Evolutionary conservation across 179 eudicot species (phyloP).

Genomic region (Actinidia chinensis): DNA sequence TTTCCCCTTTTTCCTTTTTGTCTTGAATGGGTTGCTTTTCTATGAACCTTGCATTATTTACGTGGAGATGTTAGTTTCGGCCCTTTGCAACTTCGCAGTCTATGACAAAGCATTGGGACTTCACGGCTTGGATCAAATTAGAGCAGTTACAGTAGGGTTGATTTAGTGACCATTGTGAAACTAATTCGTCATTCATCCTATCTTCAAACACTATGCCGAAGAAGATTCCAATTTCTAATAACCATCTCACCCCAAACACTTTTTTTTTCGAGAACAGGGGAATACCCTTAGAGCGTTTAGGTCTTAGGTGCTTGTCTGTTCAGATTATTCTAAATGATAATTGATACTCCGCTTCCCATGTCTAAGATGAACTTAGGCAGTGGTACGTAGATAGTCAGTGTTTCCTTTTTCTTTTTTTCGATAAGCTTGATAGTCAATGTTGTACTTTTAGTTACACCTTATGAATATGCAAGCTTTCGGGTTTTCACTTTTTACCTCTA

Average conservation of each 20-base stretch:
- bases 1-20: too few species aligned
- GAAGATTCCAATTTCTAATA: not conserved
- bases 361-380: not conserved
- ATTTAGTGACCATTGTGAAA: not conserved
- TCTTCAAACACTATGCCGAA: not conserved
- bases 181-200: not conserved
- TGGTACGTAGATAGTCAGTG: not conserved
- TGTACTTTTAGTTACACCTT: too few species aligned
- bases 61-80: constrained; percentile 1
- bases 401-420: too few species aligned
- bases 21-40: not conserved
- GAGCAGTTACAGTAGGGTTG: not conserved
- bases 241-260: not conserved
- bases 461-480: too few species aligned
- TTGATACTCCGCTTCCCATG: not conserved
- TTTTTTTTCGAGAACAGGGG: not conserved
- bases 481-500: not conserved
- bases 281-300: not conserved
- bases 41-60: not conserved
- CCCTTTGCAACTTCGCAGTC: not conserved
- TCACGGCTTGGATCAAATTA: not conserved
- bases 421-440: too few species aligned
- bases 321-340: not conserved
- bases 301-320: not conserved
- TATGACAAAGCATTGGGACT: not conserved